Evolutionary conservation across 2,329 filamentous ascomycete species (phyloP), one percentile per base, ranked within the genome.

Genomic region (Metarhizium rileyi): DNA sequence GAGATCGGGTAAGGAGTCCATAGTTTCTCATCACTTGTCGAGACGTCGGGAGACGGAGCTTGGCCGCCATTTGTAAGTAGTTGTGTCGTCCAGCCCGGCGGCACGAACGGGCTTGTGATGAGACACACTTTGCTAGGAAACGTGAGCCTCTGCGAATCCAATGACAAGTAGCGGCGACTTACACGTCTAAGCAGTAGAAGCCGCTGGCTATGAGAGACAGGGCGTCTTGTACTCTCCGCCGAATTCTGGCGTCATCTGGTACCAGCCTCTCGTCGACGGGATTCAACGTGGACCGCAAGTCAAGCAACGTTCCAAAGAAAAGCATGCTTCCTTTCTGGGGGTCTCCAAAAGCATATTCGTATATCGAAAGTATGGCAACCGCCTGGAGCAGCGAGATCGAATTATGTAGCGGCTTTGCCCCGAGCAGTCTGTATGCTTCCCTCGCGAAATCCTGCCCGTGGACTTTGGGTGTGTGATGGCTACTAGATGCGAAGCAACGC

Each of bases 151-250:
- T 10, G 26, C 8, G 18, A n/a, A n/a, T 10, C 22, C 25, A 5
- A 23, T 3, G 49, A 42, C 4, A 8, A 4, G 5, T n/a, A 16
- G 23, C 14, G 12, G 47, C 47, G 7, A 28, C 59, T 44, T 48
- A 59, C 59, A 49, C 49, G 14, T 60, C 54, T 9, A 60, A 43
- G 47, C 47, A 54, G 25, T 59, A 59, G 7, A 61, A 51, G 2
- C 58, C 59, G 55, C 57, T 60, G 5, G 51, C 22, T 4, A 57
- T 55, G 3, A 43, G 49, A 3, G 52, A 52, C 5, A 53, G 5
- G 2, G 55, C 57, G 5, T 43, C 35, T 18, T 55, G 50, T 10
- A 48, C 35, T 10, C 45, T 40, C 14, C 26, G 33, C 16, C 9
- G 23, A 12, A 16, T 16, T 7, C 20, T 20, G 14, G 2, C 14